Conservation (phyloP, 2,329 filamentous ascomycete genomes). For the Trichoderma citrinoviride region DNA sequence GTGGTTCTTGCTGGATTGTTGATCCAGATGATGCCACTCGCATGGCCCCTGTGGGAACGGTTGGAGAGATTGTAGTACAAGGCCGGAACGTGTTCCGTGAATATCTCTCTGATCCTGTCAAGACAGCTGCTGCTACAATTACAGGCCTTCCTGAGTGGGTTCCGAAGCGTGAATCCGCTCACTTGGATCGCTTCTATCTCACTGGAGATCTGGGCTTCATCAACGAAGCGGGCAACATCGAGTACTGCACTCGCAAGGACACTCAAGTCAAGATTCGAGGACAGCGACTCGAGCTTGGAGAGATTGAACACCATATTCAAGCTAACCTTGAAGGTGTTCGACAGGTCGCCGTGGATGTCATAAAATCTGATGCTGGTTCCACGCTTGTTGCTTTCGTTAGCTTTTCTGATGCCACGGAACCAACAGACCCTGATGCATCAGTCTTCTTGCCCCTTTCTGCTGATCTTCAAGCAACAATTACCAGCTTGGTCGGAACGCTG, state of each 20-base stretch:
- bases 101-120: constrained; percentile 13
- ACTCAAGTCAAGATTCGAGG: constrained; percentile 28
- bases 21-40: neutral
- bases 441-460: neutral
- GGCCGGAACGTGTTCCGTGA: constrained; percentile 8
- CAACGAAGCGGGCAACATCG: constrained; percentile 23
- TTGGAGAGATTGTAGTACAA: constrained; percentile 16
- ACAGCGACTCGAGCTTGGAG: constrained; percentile 25
- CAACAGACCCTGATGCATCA: neutral
- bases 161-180: neutral
- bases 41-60: constrained; percentile 15
- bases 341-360: constrained; percentile 19
- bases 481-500: neutral
- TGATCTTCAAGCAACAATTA: neutral
- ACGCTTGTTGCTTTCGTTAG: constrained; percentile 1
- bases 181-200: constrained; percentile 19
- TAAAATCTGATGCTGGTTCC: neutral
- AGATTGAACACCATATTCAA: constrained; percentile 23
- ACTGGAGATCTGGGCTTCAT: constrained; percentile 24
- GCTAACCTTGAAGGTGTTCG: neutral
- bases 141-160: constrained; percentile 5
- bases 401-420: constrained; percentile 2
- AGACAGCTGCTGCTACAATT: neutral
- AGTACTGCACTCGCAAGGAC: constrained; percentile 27
- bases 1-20: constrained; percentile 10